Percentiles rank a stretch among this genome's conserved stretches.
These are phyloP conservation scores for Macrolepiota albuminosa DNA, from an alignment of 768 basidiomycete genomes.

Conservation along the genomic window DNA sequence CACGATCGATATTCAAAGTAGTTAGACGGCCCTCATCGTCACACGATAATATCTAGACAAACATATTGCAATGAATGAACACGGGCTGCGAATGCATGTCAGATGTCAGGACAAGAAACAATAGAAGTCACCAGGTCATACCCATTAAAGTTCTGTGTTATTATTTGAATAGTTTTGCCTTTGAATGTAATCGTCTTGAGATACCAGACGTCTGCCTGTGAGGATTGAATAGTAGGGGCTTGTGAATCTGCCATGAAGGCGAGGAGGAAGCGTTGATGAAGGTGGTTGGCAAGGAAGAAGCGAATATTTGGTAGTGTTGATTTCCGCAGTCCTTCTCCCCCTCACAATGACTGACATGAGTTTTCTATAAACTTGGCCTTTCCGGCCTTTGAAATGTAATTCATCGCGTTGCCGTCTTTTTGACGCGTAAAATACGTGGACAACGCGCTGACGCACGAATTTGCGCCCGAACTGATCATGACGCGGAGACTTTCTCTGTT, in stretches of 20 bases:
- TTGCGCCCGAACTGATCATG: no score
- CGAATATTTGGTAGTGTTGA: slow-evolving; percentile 1
- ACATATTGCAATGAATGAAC: slow-evolving; percentile 91
- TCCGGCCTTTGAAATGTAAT: background rate
- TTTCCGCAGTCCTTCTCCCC: background rate
- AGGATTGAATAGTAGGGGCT: slow-evolving; percentile 32
- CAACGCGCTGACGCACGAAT: background rate
- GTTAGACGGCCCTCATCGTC: slow-evolving; percentile 1
- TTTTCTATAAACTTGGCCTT: no score
- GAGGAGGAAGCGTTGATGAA: background rate
- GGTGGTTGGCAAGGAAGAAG: background rate
- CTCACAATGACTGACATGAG: background rate
- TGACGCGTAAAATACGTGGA: background rate
- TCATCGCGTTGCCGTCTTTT: background rate
- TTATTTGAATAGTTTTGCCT: slow-evolving; percentile 47
- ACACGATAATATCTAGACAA: slow-evolving; percentile 17
- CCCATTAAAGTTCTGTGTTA: slow-evolving; percentile 86
- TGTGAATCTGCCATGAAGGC: slow-evolving; percentile 8
- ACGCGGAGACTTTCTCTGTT: background rate
- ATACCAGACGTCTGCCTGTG: slow-evolving; percentile 67
- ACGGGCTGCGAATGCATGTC: slow-evolving; percentile 51
- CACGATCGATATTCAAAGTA: slow-evolving; percentile 4
- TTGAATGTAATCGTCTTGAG: slow-evolving; percentile 64
- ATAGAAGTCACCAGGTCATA: slow-evolving; percentile 28
- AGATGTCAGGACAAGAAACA: background rate